Evolutionary conservation across 2,329 filamentous ascomycete genomes (phyloP).

Genomic region (Ascochyta viciae-villosae): DNA sequence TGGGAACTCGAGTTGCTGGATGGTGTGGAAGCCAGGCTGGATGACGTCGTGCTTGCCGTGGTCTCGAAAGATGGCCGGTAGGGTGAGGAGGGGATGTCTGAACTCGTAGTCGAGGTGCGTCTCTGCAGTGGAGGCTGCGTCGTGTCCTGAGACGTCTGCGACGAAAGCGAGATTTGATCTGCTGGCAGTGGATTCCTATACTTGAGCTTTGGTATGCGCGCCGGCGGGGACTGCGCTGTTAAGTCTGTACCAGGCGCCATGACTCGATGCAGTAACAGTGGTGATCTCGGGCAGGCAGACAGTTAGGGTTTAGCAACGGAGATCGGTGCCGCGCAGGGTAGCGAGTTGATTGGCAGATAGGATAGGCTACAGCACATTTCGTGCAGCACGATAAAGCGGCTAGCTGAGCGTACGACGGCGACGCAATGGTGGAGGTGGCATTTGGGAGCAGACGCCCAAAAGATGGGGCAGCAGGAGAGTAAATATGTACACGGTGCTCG

Average conservation of each 20-base stretch:
- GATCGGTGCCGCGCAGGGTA: conserved; percentile 16
- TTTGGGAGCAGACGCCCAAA: conserved; percentile 1
- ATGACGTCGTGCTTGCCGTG: conserved; percentile 31
- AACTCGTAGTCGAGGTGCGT: conserved; percentile 11
- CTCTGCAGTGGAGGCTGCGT: conserved; percentile 15
- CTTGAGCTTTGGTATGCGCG: conserved; percentile 45
- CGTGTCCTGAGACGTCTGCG: conserved; percentile 10
- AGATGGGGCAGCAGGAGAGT: conserved; percentile 3
- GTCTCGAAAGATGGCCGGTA: conserved; percentile 27
- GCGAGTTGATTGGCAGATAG: conserved; percentile 31
- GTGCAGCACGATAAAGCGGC: conserved; percentile 21
- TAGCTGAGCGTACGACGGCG: conserved; percentile 16
- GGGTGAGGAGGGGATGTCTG: conserved; percentile 9
- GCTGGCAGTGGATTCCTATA: conserved; percentile 43
- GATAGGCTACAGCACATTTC: conserved; percentile 24
- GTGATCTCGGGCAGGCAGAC: conserved; percentile 34
- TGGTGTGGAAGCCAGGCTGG: conserved; percentile 42
- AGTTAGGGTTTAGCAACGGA: conserved; percentile 28
- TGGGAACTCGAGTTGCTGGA: conserved; percentile 36
- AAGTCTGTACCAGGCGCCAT: conserved; percentile 38
- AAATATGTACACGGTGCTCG: conserved; percentile 6
- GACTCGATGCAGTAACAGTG: conserved; percentile 29
- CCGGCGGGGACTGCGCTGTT: conserved; percentile 34
- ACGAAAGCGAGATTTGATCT: conserved; percentile 25
- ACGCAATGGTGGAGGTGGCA: neutral